These are phyloP conservation scores for Xerocomus brunneocitrinus DNA, from an alignment of 768 basidiomycete genomes.

Conservation along the genomic window DNA sequence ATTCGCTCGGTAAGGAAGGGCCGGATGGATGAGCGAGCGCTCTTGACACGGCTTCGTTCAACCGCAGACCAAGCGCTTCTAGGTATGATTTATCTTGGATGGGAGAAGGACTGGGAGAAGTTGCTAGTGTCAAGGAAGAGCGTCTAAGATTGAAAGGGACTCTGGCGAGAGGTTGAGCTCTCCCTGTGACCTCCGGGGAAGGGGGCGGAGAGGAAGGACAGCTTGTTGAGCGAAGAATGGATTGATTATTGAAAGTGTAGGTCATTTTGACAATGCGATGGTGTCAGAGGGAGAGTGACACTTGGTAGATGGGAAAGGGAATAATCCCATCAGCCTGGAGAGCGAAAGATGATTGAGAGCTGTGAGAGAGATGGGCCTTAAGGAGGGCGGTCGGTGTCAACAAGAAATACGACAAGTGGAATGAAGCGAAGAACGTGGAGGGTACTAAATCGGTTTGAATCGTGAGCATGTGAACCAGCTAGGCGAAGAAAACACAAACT, in stretches of 20 bases:
- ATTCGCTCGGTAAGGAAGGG: slow-evolving; percentile 46
- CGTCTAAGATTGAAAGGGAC: slow-evolving; percentile 59
- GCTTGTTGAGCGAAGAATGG: slow-evolving; percentile 60
- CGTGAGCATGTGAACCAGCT: slow-evolving; percentile 1
- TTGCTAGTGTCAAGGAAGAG: slow-evolving; percentile 37
- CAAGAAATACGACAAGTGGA: slow-evolving; percentile 54
- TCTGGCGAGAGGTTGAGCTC: slow-evolving; percentile 50
- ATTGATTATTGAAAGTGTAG: slow-evolving; percentile 63
- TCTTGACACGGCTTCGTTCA: slow-evolving; percentile 79
- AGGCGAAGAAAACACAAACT: slow-evolving; percentile 15
- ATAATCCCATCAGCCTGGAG: slow-evolving; percentile 41
- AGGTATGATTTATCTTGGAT: slow-evolving; percentile 79
- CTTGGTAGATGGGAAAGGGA: slow-evolving; percentile 14
- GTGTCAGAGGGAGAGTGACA: not conserved
- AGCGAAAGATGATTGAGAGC: slow-evolving; percentile 5
- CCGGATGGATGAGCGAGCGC: slow-evolving; percentile 64
- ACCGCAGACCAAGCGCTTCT: slow-evolving; percentile 67
- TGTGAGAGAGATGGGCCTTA: slow-evolving; percentile 38
- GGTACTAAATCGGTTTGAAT: slow-evolving; percentile 19
- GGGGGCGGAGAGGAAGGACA: slow-evolving; percentile 57
- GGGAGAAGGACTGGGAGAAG: slow-evolving; percentile 38
- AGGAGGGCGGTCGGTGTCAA: slow-evolving; percentile 77
- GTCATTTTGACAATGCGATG: slow-evolving; percentile 39
- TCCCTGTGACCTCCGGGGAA: slow-evolving; percentile 40
- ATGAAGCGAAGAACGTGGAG: slow-evolving; percentile 50